Conservation (phyloP, 2,329 filamentous ascomycete genomes). For the Clathrospora elynae region DNA sequence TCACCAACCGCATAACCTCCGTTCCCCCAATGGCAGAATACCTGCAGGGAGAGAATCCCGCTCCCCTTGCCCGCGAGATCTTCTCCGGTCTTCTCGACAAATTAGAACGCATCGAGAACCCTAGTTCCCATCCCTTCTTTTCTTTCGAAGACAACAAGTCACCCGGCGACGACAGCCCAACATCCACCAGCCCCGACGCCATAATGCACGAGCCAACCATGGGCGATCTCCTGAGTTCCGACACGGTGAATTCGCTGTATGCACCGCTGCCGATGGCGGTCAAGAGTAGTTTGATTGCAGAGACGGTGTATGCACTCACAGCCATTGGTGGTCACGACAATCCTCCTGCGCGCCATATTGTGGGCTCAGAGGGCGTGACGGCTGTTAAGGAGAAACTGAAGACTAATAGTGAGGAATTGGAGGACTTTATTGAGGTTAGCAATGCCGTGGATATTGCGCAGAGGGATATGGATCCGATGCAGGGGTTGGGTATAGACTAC, state of each 20-base stretch:
- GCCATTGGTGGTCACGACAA: conserved; percentile 96
- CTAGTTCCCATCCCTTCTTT: conserved; percentile 27
- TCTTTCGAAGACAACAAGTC: conserved; percentile 42
- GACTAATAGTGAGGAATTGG: conserved; percentile 92
- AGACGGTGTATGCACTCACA: conserved; percentile 88
- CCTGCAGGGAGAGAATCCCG: conserved; percentile 70
- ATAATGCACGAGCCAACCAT: conserved; percentile 43
- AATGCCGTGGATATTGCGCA: conserved; percentile 74
- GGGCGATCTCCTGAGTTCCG: conserved; percentile 54
- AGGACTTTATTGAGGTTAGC: conserved; percentile 93
- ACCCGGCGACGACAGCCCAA: conserved; percentile 32
- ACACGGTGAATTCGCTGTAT: conserved; percentile 69
- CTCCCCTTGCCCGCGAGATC: conserved; percentile 82
- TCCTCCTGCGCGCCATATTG: conserved; percentile 90
- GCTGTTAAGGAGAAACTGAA: conserved; percentile 96
- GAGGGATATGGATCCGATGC: conserved; percentile 27
- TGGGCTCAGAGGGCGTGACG: conserved; percentile 83
- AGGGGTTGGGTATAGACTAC: conserved; percentile 15
- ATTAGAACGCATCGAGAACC: conserved; percentile 64
- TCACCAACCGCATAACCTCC: conserved; percentile 86
- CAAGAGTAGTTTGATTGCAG: conserved; percentile 75
- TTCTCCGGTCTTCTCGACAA: conserved; percentile 78
- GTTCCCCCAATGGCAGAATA: conserved; percentile 77
- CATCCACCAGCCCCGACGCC: conserved; percentile 36
- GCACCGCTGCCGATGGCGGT: conserved; percentile 70